Evolutionary conservation across 768 basidiomycete genomes (phyloP).

Genomic region (Lactarius pseudohatsudake): DNA sequence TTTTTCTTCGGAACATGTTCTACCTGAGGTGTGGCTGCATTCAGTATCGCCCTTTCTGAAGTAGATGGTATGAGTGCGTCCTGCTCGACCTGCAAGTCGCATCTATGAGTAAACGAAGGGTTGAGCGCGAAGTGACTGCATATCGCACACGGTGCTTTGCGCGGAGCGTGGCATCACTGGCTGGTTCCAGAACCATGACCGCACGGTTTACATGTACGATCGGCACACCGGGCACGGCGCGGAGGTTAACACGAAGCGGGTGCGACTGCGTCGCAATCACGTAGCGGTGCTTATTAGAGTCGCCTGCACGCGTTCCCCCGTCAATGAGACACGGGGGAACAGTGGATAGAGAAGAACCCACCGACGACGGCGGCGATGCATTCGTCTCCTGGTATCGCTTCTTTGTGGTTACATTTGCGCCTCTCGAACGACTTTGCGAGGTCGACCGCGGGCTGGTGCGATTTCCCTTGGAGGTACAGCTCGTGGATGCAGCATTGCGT

Average conservation of each 20-base stretch:
- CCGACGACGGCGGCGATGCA: constrained; percentile 84
- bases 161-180: constrained; percentile 71
- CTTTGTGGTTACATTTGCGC: constrained; percentile 91
- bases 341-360: constrained; percentile 37
- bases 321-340: neutral
- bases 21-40: constrained; percentile 34
- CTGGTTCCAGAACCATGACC: constrained; percentile 91
- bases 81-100: constrained; percentile 55
- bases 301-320: constrained; percentile 44
- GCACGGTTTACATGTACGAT: constrained; percentile 89
- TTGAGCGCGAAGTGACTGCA: neutral
- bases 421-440: constrained; percentile 93
- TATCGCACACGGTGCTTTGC: constrained; percentile 60
- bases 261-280: constrained; percentile 83
- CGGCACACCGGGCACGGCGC: constrained; percentile 79
- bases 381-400: constrained; percentile 80
- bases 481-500: constrained; percentile 97
- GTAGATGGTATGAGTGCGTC: constrained; percentile 52
- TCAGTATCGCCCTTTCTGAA: constrained; percentile 49
- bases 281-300: constrained; percentile 90
- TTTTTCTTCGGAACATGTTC: constrained; percentile 53
- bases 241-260: constrained; percentile 64
- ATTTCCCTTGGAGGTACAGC: constrained; percentile 79
- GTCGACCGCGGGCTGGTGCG: constrained; percentile 74
- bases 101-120: constrained; percentile 5